Conservation (phyloP, 352 stramenopile species). For the Halophytophthora polymorphica region DNA sequence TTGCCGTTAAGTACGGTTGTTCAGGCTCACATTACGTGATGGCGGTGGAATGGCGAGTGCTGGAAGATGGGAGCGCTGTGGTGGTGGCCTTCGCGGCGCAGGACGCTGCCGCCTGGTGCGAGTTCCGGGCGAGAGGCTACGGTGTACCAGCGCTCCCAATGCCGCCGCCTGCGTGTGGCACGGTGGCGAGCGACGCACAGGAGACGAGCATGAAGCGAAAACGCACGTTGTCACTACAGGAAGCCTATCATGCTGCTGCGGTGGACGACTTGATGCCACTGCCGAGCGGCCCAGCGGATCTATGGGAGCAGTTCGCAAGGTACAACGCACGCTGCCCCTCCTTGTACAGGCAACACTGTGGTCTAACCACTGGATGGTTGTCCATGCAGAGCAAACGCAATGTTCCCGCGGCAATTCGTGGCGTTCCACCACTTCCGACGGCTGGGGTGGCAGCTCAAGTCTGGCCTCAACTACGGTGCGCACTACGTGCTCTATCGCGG, state of each 20-base stretch:
- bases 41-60: constrained; percentile 30
- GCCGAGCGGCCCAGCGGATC: constrained; percentile 6
- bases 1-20: neutral
- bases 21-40: constrained; percentile 1
- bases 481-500: constrained; percentile 67
- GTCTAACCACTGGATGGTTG: neutral
- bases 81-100: constrained; percentile 19
- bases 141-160: constrained; percentile 11
- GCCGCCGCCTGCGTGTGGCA: neutral
- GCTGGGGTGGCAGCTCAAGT: constrained; percentile 44
- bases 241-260: constrained; percentile 46
- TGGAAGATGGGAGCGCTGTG: constrained; percentile 2
- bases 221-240: constrained; percentile 35
- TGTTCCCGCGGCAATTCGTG: constrained; percentile 39
- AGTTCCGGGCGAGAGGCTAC: constrained; percentile 15
- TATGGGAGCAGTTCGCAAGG: constrained; percentile 41
- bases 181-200: neutral
- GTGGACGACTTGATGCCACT: constrained; percentile 26
- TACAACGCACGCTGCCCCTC: constrained; percentile 5
- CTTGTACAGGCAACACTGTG: neutral
- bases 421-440: constrained; percentile 64
- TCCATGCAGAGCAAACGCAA: constrained; percentile 15
- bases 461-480: constrained; percentile 72
- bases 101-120: constrained; percentile 11
- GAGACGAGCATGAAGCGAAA: constrained; percentile 4